Percentiles rank a stretch among this genome's conserved stretches.
These are phyloP conservation scores for Salicornia ramosissima DNA, from an alignment of 148 eudicot genomes.

Conservation along the genomic window DNA sequence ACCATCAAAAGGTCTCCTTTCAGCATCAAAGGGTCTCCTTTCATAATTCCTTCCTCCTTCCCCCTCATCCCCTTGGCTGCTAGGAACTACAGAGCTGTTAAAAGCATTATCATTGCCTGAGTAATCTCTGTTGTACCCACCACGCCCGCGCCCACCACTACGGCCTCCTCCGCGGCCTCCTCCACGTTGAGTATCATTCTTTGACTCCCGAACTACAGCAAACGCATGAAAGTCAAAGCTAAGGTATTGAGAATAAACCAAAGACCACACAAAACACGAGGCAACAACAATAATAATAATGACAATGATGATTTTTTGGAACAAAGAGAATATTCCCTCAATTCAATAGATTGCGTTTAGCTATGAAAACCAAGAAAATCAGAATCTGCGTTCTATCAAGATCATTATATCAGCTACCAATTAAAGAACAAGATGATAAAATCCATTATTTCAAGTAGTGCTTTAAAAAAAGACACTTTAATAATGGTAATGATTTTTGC, in stretches of 20 bases:
- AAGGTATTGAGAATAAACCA: background rate
- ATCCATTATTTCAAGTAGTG: background rate
- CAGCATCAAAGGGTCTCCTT: slow-evolving; percentile 54
- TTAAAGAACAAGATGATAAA: background rate
- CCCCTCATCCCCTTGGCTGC: slow-evolving; percentile 50
- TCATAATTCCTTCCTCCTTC: slow-evolving; percentile 46
- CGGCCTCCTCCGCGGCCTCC: slow-evolving; percentile 62
- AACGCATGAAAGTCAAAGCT: background rate
- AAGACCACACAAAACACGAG: background rate
- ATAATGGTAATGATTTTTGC: background rate
- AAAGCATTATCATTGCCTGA: slow-evolving; percentile 45
- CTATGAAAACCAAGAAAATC: background rate
- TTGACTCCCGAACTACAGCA: slow-evolving; percentile 64
- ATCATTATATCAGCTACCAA: background rate
- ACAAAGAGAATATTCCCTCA: background rate
- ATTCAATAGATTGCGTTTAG: background rate
- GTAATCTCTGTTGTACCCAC: slow-evolving; percentile 55
- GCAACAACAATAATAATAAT: background rate
- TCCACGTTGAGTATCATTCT: slow-evolving; percentile 51
- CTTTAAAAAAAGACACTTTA: background rate
- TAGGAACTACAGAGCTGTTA: slow-evolving; percentile 34
- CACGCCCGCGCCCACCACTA: slow-evolving; percentile 51
- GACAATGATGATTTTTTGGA: too few species aligned
- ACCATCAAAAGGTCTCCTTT: slow-evolving; percentile 60
- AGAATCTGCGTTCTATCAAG: background rate